phyloP scores from a whole-genome alignment of 1,139 yeast genomes.

The Candida tropicalis region DNA sequence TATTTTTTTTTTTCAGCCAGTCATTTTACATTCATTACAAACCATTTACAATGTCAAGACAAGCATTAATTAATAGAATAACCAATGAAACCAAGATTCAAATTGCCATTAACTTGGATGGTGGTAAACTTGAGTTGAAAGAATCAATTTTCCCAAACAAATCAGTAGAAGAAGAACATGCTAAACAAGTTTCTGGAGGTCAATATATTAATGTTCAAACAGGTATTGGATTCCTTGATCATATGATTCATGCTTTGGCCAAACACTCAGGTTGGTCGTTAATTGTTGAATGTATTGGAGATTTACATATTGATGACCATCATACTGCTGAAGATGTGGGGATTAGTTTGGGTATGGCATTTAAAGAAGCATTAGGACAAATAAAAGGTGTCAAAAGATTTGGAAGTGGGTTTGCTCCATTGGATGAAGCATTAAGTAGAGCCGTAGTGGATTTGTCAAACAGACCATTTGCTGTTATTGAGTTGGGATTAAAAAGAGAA shows the following conservation, averaged over 20 bases:
- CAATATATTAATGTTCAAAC: constrained; percentile 83
- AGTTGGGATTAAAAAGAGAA: constrained; percentile 87
- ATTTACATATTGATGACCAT: constrained; percentile 94
- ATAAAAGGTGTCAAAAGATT: constrained; percentile 90
- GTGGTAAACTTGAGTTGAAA: constrained; percentile 69
- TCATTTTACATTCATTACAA: constrained; percentile 1
- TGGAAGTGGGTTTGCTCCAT: constrained; percentile 93
- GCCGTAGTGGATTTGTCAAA: constrained; percentile 94
- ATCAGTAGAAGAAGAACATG: constrained; percentile 51
- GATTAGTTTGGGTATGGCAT: constrained; percentile 86
- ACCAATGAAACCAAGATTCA: constrained; percentile 96
- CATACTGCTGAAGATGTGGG: constrained; percentile 97
- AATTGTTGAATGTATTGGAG: constrained; percentile 88
- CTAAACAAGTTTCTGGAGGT: constrained; percentile 59
- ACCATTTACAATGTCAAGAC: constrained; percentile 9
- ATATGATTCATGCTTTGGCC: constrained; percentile 96
- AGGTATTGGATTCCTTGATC: constrained; percentile 94
- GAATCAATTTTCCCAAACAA: constrained; percentile 50
- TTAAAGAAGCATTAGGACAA: constrained; percentile 86
- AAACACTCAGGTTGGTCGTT: constrained; percentile 97
- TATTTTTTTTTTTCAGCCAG: constrained; percentile 6
- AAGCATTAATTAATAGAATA: constrained; percentile 51
- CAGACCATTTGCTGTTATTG: constrained; percentile 89
- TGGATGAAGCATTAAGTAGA: constrained; percentile 92
- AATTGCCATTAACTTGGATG: constrained; percentile 80